These are phyloP conservation scores for Pachyrhizus erosus DNA, from an alignment of 306 rosid genomes.

Conservation along the genomic window DNA sequence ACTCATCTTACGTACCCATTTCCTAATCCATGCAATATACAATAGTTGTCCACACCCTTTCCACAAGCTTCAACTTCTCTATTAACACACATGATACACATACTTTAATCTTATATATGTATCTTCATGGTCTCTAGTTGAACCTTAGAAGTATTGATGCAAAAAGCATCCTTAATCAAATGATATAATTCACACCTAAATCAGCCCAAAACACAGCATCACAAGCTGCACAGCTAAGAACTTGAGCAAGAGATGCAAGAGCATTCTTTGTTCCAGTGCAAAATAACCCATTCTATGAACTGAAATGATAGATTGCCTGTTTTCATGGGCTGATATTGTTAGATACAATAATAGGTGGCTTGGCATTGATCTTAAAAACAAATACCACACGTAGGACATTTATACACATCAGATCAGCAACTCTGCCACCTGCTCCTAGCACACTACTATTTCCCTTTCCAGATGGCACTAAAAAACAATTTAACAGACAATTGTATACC, in stretches of 20 bases:
- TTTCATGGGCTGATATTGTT: neutral
- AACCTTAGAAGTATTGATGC: conserved; percentile 9
- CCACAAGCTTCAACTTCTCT: neutral
- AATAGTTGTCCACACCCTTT: neutral
- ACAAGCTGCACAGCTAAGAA: neutral
- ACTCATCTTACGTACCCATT: neutral
- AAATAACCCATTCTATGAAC: neutral
- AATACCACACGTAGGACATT: neutral
- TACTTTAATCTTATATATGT: neutral
- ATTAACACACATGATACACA: neutral
- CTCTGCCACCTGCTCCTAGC: conserved; percentile 19
- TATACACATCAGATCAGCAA: neutral
- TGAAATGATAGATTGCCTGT: neutral
- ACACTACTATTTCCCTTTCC: conserved; percentile 30
- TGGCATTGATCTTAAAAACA: neutral
- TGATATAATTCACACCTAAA: neutral
- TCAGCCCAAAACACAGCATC: conserved; percentile 17
- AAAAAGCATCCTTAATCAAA: conserved; percentile 22
- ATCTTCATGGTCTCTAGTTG: neutral
- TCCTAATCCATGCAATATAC: neutral
- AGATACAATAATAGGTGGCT: neutral
- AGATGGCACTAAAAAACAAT: conserved; percentile 10
- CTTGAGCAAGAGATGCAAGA: conserved; percentile 12
- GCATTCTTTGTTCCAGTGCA: conserved; percentile 1
- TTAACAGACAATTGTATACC: neutral